These are phyloP conservation scores for Fusarium sp. DNA, from an alignment of 2,329 filamentous ascomycete genomes.

Conservation along the genomic window DNA sequence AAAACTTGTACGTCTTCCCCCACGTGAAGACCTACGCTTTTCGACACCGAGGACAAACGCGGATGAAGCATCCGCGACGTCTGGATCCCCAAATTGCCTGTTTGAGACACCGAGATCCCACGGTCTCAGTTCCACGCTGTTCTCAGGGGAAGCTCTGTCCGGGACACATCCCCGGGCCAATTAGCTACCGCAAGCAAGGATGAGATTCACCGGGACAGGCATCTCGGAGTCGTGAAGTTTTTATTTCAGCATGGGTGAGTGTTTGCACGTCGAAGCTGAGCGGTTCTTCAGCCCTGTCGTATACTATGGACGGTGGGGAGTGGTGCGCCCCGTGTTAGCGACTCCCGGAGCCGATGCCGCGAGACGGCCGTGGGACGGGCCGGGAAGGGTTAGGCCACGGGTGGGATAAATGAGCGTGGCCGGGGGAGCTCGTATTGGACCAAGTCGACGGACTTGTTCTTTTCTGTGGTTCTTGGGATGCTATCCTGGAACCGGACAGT, in stretches of 20 bases:
- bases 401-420: background rate
- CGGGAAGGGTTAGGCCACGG: background rate
- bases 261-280: slow-evolving; percentile 14
- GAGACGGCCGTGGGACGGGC: background rate
- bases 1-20: slow-evolving; percentile 15
- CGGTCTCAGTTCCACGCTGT: slow-evolving; percentile 30
- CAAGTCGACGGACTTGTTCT: background rate
- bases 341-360: no score
- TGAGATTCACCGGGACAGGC: slow-evolving; percentile 19
- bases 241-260: background rate
- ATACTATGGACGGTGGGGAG: background rate
- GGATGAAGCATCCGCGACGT: slow-evolving; percentile 25
- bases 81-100: slow-evolving; percentile 31
- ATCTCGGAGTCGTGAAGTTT: slow-evolving; percentile 10
- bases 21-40: slow-evolving; percentile 49
- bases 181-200: slow-evolving; percentile 6
- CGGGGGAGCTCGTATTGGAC: slow-evolving; percentile 1
- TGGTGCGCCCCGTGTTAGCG: no score
- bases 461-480: background rate
- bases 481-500: slow-evolving; percentile 11
- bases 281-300: slow-evolving; percentile 35
- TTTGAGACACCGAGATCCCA: slow-evolving; percentile 44
- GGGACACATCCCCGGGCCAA: slow-evolving; percentile 41
- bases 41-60: slow-evolving; percentile 43
- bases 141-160: slow-evolving; percentile 39